phyloP scores from a whole-genome alignment of 768 basidiomycete species.

The Mycena filopes region DNA sequence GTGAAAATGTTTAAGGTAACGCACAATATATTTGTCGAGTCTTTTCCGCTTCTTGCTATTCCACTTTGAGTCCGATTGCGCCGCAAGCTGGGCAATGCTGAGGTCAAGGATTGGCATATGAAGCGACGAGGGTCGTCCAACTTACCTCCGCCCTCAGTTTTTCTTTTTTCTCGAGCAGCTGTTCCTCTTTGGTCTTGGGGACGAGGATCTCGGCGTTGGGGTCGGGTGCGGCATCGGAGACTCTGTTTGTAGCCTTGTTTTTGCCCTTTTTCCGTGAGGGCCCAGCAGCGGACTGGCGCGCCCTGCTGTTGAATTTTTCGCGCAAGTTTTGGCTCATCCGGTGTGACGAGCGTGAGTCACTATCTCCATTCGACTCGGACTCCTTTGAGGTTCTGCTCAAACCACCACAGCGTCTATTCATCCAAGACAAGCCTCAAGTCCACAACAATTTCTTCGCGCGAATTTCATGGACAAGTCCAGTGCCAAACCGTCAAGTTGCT shows the following conservation, averaged over 20 bases:
- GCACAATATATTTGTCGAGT: constrained; percentile 91
- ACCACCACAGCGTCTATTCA: no score
- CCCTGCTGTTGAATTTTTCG: constrained; percentile 70
- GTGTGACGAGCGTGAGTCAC: no score
- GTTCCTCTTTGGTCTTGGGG: constrained; percentile 69
- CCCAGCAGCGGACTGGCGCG: constrained; percentile 68
- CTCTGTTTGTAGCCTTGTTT: constrained; percentile 40
- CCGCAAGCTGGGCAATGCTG: constrained; percentile 48
- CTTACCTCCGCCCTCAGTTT: constrained; percentile 71
- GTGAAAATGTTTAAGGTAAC: constrained; percentile 36
- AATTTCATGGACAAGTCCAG: no score
- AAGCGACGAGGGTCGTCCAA: constrained; percentile 9
- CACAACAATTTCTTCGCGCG: no score
- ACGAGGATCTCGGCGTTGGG: constrained; percentile 68
- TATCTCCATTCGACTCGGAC: constrained; percentile 1
- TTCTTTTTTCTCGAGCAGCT: constrained; percentile 68
- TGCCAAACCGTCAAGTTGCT: no score
- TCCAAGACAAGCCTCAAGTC: no score
- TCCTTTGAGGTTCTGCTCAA: no score
- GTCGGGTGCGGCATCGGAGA: constrained; percentile 48
- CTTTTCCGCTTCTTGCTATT: constrained; percentile 88
- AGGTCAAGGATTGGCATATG: constrained; percentile 18
- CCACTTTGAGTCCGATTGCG: constrained; percentile 76
- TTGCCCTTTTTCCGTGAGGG: constrained; percentile 71
- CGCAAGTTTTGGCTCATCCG: constrained; percentile 34